Conservation (phyloP, 352 stramenopile species). For the Phytophthora macrochlamydospora region DNA sequence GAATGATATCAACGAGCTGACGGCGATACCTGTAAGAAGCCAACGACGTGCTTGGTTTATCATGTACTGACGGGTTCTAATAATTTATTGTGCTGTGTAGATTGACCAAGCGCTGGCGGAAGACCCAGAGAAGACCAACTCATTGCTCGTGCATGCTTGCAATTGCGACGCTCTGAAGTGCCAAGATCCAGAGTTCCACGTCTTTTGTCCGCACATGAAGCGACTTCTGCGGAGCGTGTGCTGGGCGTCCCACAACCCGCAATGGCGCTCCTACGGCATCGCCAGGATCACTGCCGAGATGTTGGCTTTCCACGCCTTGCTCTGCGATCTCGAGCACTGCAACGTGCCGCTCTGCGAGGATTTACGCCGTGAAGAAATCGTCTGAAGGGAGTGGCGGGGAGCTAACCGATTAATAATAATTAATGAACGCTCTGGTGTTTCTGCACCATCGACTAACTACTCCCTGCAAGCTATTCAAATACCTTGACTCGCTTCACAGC, state of each 20-base stretch:
- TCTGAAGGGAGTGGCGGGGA: slow-evolving; percentile 26
- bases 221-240: slow-evolving; percentile 67
- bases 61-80: no score
- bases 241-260: slow-evolving; percentile 67
- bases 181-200: slow-evolving; percentile 36
- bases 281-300: slow-evolving; percentile 53
- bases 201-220: slow-evolving; percentile 68
- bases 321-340: slow-evolving; percentile 40
- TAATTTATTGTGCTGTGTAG: slow-evolving; percentile 17
- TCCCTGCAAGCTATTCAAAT: background rate
- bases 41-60: background rate
- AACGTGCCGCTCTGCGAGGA: slow-evolving; percentile 51
- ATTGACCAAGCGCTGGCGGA: slow-evolving; percentile 48
- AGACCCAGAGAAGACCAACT: slow-evolving; percentile 51
- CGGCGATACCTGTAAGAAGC: no score
- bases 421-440: no score
- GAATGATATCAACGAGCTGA: no score
- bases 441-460: background rate
- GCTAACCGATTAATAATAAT: no score
- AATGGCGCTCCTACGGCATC: slow-evolving; percentile 55
- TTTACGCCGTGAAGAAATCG: slow-evolving; percentile 52
- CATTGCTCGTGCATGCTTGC: slow-evolving; percentile 63
- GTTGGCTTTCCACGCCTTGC: slow-evolving; percentile 59
- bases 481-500: slow-evolving; percentile 15
- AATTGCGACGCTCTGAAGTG: slow-evolving; percentile 57